Conservation (phyloP, 306 rosid species). For the Trifolium subterraneum region DNA sequence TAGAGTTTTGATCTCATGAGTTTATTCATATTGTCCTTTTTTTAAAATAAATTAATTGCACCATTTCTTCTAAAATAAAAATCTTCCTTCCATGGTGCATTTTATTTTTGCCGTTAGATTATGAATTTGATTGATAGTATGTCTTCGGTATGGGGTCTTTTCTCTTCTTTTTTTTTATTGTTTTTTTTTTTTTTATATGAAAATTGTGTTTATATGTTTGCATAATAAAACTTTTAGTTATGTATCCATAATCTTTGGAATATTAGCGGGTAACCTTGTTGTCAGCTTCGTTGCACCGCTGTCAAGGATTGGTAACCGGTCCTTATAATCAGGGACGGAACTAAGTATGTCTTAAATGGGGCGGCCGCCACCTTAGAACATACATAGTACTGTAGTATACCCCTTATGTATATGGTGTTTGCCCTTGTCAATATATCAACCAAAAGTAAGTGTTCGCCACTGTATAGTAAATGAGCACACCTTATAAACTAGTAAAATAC, state of each 20-base stretch:
- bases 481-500: too few relatives aligned
- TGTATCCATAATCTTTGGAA: neutral
- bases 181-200: neutral
- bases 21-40: neutral
- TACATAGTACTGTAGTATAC: too few relatives aligned
- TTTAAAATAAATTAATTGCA: neutral
- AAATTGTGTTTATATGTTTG: neutral
- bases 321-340: too few relatives aligned
- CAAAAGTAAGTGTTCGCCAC: too few relatives aligned
- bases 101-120: neutral
- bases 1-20: neutral
- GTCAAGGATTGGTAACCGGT: neutral
- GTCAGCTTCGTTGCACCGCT: neutral
- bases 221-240: neutral
- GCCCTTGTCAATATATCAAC: too few relatives aligned
- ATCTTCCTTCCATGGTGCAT: neutral
- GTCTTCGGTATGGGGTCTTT: neutral
- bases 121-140: neutral
- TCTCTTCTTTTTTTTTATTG: neutral
- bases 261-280: neutral
- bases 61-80: neutral
- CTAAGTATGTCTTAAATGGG: too few relatives aligned
- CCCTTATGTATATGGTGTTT: too few relatives aligned
- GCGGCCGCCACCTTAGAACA: too few relatives aligned
- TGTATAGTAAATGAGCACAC: too few relatives aligned